Evolutionary conservation across 2,329 filamentous ascomycete genomes (phyloP), one percentile per base, ranked within the genome.

Genomic region (Ascochyta clinopodiicola): DNA sequence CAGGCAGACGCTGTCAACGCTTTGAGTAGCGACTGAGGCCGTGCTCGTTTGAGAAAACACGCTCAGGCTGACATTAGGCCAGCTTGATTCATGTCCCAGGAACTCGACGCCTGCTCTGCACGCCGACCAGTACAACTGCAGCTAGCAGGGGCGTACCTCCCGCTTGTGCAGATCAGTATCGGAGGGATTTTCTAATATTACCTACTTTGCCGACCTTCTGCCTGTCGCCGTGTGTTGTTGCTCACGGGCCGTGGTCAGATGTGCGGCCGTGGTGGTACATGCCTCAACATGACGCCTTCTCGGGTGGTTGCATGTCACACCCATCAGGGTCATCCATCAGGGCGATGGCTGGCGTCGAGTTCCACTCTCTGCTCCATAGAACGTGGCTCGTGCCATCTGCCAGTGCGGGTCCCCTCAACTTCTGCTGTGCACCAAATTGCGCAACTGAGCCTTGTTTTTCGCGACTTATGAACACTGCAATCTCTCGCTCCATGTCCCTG

Each of bases 71-170:
- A 48, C 53, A 36, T 44, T 44, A 32, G 40, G n/a, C 32, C 24
- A 5, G 37, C 46, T 51, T 24, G 52, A 56, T 51, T 56, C 52
- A 56, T 56, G 52, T 56, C 52, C 52, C 52, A 46, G 24, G 52
- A 51, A 40, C 38, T 38, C 43, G 52, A 56, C 52, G 52, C 46
- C 46, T 44, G 40, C 52, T 34, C 49, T 51, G 54, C 54, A 64
- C 59, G 58, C 55, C 63, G 52, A 56, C 52, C 10, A 62, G 50
- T 49, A 53, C 55, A 53, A 56, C 42, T 56, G 56, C 47, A 40
- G 56, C 69, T 71, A 71, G 68, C 66, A 69, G 59, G 53, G 61
- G 66, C 63, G 64, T 48, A 61, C 54, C 38, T 61, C 60, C 62
- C 62, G 53, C 64, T 61, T 59, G 54, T 56, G 63, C 55, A 59